Evolutionary conservation across 139 green algal genomes (phyloP).

Genomic region (Zygnema cylindricum): DNA sequence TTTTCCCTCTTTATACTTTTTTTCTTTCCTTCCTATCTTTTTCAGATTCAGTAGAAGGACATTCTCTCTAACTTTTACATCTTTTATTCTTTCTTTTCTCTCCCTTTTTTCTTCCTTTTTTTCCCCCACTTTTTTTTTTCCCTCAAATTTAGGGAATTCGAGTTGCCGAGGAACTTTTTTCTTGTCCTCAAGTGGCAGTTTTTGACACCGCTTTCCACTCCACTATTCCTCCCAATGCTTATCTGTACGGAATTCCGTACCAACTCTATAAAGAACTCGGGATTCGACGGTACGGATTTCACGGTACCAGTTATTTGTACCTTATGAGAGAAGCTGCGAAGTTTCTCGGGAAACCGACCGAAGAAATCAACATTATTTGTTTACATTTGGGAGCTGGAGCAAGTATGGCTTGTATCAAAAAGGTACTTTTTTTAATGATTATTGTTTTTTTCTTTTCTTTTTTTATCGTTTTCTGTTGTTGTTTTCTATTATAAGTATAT

Average conservation of each 20-base stretch:
- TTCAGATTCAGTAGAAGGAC: not conserved
- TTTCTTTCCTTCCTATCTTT: too few species aligned
- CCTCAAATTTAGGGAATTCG: conserved; percentile 50
- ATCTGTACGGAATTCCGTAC: conserved; percentile 86
- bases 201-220: conserved; percentile 94
- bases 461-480: too few species aligned
- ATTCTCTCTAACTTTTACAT: not conserved
- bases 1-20: too few species aligned
- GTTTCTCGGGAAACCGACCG: conserved; percentile 68
- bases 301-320: conserved; percentile 88
- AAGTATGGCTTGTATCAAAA: conserved; percentile 77
- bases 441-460: too few species aligned
- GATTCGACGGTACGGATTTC: conserved; percentile 83
- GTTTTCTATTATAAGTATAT: too few species aligned
- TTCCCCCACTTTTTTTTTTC: not conserved
- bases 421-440: conserved; percentile 51
- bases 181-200: conserved; percentile 80
- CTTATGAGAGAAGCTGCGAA: conserved; percentile 67
- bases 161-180: conserved; percentile 57
- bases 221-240: conserved; percentile 81
- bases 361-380: conserved; percentile 79
- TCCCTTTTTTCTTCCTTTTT: not conserved
- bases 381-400: conserved; percentile 82
- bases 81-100: too few species aligned
- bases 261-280: conserved; percentile 73